Base-by-base conservation (phyloP, 306 rosid genomes). In the Quercus berberidifolia region DNA sequence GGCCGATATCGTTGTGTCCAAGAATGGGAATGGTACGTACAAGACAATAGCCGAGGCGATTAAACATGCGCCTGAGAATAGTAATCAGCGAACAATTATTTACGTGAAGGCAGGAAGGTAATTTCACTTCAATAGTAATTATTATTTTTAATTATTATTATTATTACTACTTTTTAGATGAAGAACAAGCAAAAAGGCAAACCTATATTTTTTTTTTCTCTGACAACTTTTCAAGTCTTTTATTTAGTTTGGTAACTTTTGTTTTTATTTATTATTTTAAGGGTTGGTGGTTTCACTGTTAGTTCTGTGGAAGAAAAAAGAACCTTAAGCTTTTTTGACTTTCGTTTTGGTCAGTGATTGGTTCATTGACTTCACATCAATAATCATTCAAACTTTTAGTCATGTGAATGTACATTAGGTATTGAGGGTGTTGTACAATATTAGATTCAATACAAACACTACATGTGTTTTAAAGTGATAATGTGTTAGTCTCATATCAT, bases 61-160 rank as follows among this genome's bases (percentile, higher is more conserved):
- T 2, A 96, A 96, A 74, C 86, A 82, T 55, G 94, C 86, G 5
- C 98, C 99, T 0, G 89, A 91, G 55, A 64, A 82, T 23, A 71
- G 94, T 55, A 25, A 1, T n/a, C 90, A 82, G 3, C 90, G 98
- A n/a, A 78, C 85, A 35, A 69, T 93, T 56, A 89, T 96, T 67
- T 89, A 93, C 87, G 81, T 96, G 70, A 93, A n/a, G 85, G 94
- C 93, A 82, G 99, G 99, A 93, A 96, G 96, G 99, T 95, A 90
- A 87, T 43, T 85, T 55, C 59, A 43, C 10, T 7, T 4, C 14
- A 2, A 8, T 2, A 38, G 46, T 38, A 38, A 38, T 7, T 38
- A 38, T 38, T 38, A 26, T 7, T 38, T 38, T 7, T 38, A 2
- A 38, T 38, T 38, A 38, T 7, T 9, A 1, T 73, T 8, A 41